Conservation (phyloP, 108 stramenopile species). For the Cyclostephanos tholiformis region DNA sequence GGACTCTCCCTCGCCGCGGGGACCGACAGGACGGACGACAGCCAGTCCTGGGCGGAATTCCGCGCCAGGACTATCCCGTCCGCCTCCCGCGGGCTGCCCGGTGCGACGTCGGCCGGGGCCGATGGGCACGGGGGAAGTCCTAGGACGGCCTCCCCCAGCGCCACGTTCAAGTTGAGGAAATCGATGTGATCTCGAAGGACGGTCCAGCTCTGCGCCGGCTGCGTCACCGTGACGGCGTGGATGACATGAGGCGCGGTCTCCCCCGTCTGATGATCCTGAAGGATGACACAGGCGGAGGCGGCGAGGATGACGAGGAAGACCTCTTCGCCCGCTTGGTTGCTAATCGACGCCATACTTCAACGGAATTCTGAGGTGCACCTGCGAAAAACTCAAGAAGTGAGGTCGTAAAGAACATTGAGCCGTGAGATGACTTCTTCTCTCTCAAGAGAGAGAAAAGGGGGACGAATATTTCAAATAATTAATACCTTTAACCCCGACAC, state of each 20-base stretch:
- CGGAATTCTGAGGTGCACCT: neutral
- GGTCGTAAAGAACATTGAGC: neutral
- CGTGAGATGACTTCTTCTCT: neutral
- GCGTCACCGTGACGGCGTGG: conserved; percentile 76
- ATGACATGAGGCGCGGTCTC: conserved; percentile 49
- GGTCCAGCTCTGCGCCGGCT: conserved; percentile 86
- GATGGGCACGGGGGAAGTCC: conserved; percentile 54
- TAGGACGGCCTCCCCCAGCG: conserved; percentile 42
- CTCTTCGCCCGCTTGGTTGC: conserved; percentile 19
- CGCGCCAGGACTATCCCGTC: conserved; percentile 53
- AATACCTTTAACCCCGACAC: neutral
- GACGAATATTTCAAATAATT: neutral
- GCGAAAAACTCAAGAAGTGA: neutral
- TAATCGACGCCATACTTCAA: neutral
- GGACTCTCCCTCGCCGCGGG: conserved; percentile 66
- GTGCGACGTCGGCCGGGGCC: neutral
- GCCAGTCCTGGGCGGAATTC: conserved; percentile 72
- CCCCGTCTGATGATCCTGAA: conserved; percentile 9
- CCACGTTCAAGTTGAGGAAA: conserved; percentile 60
- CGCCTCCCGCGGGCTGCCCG: conserved; percentile 23
- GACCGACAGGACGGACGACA: conserved; percentile 58
- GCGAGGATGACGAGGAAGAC: conserved; percentile 36
- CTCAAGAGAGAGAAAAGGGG: no score
- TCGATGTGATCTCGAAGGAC: conserved; percentile 85
- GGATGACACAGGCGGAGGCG: conserved; percentile 29